phyloP scores from a whole-genome alignment of 192 early-diverging fungal species.

The Backusella psychrophila region DNA sequence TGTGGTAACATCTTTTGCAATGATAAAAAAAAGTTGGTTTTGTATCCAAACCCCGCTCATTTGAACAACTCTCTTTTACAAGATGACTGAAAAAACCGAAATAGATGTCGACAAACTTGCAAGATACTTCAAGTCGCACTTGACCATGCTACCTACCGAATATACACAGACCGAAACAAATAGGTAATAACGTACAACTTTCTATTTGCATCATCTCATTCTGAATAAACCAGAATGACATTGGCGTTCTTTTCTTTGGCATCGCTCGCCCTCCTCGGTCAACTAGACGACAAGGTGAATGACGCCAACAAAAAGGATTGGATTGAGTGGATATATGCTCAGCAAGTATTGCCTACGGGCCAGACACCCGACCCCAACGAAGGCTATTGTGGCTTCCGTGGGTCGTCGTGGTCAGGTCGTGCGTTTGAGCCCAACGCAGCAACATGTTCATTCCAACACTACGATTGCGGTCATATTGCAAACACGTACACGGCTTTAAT shows the following conservation, averaged over 20 bases:
- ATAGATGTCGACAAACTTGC: constrained; percentile 58
- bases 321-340: constrained; percentile 97
- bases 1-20: not conserved
- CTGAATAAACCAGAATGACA: constrained; percentile 66
- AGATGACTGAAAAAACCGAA: constrained; percentile 5
- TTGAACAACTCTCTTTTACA: not conserved
- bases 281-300: constrained; percentile 53
- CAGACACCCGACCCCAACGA: constrained; percentile 28
- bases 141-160: constrained; percentile 70
- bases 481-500: constrained; percentile 91
- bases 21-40: not conserved
- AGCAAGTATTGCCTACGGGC: constrained; percentile 67
- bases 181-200: constrained; percentile 43
- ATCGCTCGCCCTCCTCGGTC: constrained; percentile 78
- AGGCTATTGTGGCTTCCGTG: constrained; percentile 67
- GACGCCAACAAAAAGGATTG: constrained; percentile 59
- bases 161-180: constrained; percentile 70
- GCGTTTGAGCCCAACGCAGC: constrained; percentile 41
- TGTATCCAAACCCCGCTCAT: not conserved
- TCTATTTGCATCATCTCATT: not conserved
- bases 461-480: constrained; percentile 65
- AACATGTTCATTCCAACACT: constrained; percentile 25
- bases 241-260: constrained; percentile 80
- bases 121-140: constrained; percentile 67
- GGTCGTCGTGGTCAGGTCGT: constrained; percentile 65